Base-by-base conservation (phyloP, 257 asterid genomes). In the Petunia secreta region DNA sequence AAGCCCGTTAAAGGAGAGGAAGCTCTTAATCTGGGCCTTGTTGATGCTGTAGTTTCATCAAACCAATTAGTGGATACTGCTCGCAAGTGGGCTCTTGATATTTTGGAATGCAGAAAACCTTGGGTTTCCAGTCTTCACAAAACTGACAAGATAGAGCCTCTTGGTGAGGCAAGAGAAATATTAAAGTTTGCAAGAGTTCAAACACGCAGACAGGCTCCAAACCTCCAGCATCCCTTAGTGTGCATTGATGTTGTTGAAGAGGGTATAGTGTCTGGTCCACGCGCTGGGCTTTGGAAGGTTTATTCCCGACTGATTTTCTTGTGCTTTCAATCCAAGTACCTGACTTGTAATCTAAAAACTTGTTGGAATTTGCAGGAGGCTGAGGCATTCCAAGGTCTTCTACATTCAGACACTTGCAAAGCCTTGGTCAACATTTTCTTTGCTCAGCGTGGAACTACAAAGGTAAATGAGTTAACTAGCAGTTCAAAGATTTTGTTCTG, bases 371-470 rank as follows among this genome's bases (percentile, higher is more conserved):
- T 44, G 43, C 92, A 96, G 99, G 99, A 96, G 89, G 98, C 97
- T 73, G 94, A 88, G 73, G 99, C 88, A 57, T 96, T 96, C 75
- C 97, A 92, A 86, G 69, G 78, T 78, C 96, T 96, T 59, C 82
- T 96, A 79, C 89, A 89, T 82, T 88, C 97, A 1, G 97, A 94
- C 74, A 90, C 99, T 60, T 91, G 98, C 94, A 96, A 85, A 93
- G 90, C 98, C 87, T 91, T 96, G 90, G 97, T 96, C 84, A 97
- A 94, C 75, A 78, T 94, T 84, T 96, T 96, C 94, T 94, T 96
- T 86, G 92, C 99, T 74, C 99, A 94, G 82, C 97, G 99, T 83
- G 98, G 94, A 79, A 96, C 99, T 63, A 88, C 98, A 43, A 92
- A 91, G 99, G 99, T 96, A 8, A 73, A 50, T 36, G 77, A 73